Evolutionary conservation across 805 yeast species (phyloP).

Genomic region (Wickerhamomyces ciferrii): DNA sequence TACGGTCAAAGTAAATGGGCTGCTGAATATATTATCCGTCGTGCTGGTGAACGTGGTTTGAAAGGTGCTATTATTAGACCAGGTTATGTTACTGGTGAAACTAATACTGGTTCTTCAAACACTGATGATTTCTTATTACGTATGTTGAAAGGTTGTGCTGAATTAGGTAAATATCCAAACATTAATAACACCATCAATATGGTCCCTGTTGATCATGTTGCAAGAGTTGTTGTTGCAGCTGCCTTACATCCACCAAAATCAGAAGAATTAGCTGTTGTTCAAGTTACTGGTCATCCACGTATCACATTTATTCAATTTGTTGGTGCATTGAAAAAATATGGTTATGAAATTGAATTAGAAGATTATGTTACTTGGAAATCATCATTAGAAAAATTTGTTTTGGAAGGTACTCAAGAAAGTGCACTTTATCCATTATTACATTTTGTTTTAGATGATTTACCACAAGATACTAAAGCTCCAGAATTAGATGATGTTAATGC

Average conservation of each 20-base stretch:
- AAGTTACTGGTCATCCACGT: constrained; percentile 97
- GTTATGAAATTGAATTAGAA: constrained; percentile 58
- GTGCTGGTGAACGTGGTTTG: constrained; percentile 84
- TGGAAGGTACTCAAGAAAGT: constrained; percentile 67
- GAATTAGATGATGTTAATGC: constrained; percentile 90
- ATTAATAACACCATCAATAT: constrained; percentile 85
- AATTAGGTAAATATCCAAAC: constrained; percentile 81
- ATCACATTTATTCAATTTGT: constrained; percentile 73
- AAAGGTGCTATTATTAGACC: constrained; percentile 90
- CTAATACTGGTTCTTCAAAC: constrained; percentile 81
- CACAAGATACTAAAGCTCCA: constrained; percentile 90
- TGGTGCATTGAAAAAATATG: constrained; percentile 58
- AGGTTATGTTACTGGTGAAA: constrained; percentile 90
- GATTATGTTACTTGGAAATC: constrained; percentile 79
- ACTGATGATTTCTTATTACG: constrained; percentile 95
- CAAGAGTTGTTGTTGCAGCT: constrained; percentile 80
- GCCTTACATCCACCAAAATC: constrained; percentile 68
- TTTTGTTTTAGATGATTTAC: constrained; percentile 89
- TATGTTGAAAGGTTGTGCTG: constrained; percentile 91
- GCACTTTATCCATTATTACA: constrained; percentile 93
- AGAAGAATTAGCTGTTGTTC: constrained; percentile 66
- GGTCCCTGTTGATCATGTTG: constrained; percentile 98
- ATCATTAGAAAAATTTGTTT: constrained; percentile 70
- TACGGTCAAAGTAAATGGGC: constrained; percentile 99
- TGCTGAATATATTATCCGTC: constrained; percentile 82